Percentiles rank a stretch among this genome's conserved stretches.
Conservation (phyloP, 495 filamentous ascomycete species). For the Tuber calosporum region DNA sequence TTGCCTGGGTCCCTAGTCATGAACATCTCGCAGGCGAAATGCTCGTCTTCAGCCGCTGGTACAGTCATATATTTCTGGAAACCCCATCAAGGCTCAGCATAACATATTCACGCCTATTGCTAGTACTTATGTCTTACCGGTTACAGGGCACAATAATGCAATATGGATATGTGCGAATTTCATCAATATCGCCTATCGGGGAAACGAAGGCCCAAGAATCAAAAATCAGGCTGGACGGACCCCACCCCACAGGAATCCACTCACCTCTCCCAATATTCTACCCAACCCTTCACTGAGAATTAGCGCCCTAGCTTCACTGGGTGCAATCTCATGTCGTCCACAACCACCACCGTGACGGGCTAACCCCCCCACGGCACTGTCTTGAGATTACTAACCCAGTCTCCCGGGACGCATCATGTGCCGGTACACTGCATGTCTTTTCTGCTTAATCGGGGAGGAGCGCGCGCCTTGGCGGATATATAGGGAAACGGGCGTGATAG, state of each 20-base stretch:
- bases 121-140: not conserved
- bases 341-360: not conserved
- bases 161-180: not conserved
- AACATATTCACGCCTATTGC: not conserved
- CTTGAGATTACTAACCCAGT: not conserved
- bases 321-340: not conserved
- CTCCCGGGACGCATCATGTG: not conserved
- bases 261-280: not conserved
- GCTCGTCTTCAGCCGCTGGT: not conserved
- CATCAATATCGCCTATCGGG: not conserved
- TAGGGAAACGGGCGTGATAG: not conserved
- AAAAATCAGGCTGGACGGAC: not conserved
- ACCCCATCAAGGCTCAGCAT: not conserved
- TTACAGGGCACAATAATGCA: not conserved
- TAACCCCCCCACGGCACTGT: not conserved
- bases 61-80: not conserved
- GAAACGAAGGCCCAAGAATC: not conserved
- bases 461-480: not conserved
- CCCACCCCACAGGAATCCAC: not conserved
- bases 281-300: not conserved
- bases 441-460: not conserved
- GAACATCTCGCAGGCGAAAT: not conserved
- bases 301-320: not conserved
- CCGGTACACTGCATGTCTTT: not conserved
- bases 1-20: not conserved